Percentiles rank a stretch among this genome's conserved stretches.
phyloP scores from a whole-genome alignment of 208 protist genomes.

The Acanthamoeba polyphaga region DNA sequence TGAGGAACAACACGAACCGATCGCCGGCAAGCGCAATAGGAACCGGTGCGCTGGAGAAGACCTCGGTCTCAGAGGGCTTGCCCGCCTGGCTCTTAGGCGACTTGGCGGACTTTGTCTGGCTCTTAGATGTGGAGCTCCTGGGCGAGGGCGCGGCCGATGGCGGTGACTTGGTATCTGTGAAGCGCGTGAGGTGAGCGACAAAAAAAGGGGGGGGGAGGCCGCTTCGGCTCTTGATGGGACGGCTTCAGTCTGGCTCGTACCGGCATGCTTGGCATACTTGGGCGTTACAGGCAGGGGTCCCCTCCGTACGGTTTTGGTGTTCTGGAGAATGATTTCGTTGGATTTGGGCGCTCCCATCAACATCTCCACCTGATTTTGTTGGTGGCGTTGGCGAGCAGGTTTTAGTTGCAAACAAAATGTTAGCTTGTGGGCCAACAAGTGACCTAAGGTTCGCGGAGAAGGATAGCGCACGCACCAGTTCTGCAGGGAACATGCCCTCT shows the following conservation, averaged over 20 bases:
- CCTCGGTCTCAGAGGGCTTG: not conserved
- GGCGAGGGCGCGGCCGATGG: not conserved
- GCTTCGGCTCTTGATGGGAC: not conserved
- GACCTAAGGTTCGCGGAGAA: not conserved
- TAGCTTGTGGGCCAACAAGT: not conserved
- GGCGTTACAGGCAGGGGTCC: conserved; percentile 13
- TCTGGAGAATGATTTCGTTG: conserved; percentile 67
- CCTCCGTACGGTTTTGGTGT: conserved; percentile 33
- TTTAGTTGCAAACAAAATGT: too few relatives aligned
- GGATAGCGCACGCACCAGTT: not conserved
- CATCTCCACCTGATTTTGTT: conserved; percentile 10
- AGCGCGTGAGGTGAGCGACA: not conserved
- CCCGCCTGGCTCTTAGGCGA: not conserved
- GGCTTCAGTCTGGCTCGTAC: not conserved
- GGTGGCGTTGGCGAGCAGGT: not conserved
- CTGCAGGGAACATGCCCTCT: conserved; percentile 69
- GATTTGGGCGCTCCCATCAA: conserved; percentile 72
- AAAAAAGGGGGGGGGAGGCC: not conserved
- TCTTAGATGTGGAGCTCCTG: not conserved
- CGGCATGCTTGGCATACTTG: not conserved
- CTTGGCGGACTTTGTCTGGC: not conserved
- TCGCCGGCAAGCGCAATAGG: not conserved
- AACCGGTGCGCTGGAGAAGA: not conserved
- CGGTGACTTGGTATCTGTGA: not conserved
- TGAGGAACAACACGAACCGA: conserved; percentile 18